These are phyloP conservation scores for Trichoderma citrinoviride DNA, from an alignment of 2,329 filamentous ascomycete species.

Conservation along the genomic window DNA sequence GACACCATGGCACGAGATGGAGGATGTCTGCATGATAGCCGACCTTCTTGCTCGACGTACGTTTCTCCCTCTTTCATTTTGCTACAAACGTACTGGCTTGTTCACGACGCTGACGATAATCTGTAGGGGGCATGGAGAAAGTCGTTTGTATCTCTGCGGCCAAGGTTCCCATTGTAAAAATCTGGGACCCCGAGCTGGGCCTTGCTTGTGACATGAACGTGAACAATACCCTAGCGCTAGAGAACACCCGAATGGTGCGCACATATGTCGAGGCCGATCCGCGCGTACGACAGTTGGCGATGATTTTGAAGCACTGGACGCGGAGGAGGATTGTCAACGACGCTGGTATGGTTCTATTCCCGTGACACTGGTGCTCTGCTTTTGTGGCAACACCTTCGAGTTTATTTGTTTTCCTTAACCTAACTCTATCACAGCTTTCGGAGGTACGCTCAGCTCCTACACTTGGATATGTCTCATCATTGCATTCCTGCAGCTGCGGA, in stretches of 20 bases:
- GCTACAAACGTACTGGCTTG: too few species aligned
- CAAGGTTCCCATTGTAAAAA: slow-evolving; percentile 97
- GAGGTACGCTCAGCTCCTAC: slow-evolving; percentile 94
- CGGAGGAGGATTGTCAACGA: slow-evolving; percentile 90
- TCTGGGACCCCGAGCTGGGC: slow-evolving; percentile 91
- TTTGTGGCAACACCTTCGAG: background rate
- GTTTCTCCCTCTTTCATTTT: slow-evolving; percentile 35
- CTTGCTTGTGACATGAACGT: slow-evolving; percentile 98
- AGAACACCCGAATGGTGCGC: slow-evolving; percentile 97
- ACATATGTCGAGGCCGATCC: slow-evolving; percentile 94
- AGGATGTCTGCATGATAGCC: slow-evolving; percentile 87
- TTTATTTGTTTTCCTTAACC: background rate
- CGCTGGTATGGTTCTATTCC: slow-evolving; percentile 64
- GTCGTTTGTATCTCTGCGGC: slow-evolving; percentile 92
- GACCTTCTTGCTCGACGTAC: slow-evolving; percentile 80
- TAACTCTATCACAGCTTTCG: slow-evolving; percentile 62
- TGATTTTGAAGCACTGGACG: slow-evolving; percentile 98
- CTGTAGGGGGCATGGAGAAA: slow-evolving; percentile 88
- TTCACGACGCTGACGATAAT: slow-evolving; percentile 34
- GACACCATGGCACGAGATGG: slow-evolving; percentile 81
- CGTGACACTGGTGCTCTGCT: background rate
- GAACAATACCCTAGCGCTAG: slow-evolving; percentile 91
- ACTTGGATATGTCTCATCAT: slow-evolving; percentile 99
- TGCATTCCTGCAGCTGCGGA: slow-evolving; percentile 86
- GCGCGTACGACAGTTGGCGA: slow-evolving; percentile 84